Base-by-base conservation (phyloP, 345 rosid genomes). In the Salix purpurea region DNA sequence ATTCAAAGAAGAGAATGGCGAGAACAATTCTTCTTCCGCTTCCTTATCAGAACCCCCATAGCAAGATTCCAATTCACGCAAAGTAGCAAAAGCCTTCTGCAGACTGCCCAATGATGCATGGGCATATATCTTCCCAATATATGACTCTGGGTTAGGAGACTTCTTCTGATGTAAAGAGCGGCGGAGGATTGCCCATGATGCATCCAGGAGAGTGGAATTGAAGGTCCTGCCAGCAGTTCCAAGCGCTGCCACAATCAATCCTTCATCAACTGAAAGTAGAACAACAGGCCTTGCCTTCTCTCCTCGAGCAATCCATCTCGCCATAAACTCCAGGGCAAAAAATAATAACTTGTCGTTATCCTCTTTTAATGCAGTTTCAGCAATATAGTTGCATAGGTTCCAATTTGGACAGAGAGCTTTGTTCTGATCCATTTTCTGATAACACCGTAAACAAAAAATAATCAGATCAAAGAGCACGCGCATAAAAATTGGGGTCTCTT, bases 141-240 rank as follows among this genome's bases (percentile, higher is more conserved):
- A 96, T 54, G 92, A 76, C 74, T 89, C 90, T 60, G 99, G 90
- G 76, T 78, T 91, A 54, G 99, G 93, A 61, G 81, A 65, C 86
- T 84, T 96, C 83, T 80, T 92, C 71, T 87, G 85, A 65, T 93
- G 89, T 86, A 93, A 86, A 30, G 91, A 88, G 21, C 79, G 92
- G 44, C 74, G 79, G 73, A 96, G 89, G 79, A 93, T 83, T 65
- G 84, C 82, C 97, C 98, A 96, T 14, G 98, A 90, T 21, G 88
- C 95, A 88, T 90, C 97, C 81, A 92, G 75, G 60, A 96, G 91
- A 67, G 86, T 79, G 72, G 93, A 84, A 78, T 67, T 86, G 48
- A 83, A 89, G 50, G 95, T 92, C 87, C 97, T 90, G 65, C 90
- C 94, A 14, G 98, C 97, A 85, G 94, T 91, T 84, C 87, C 91